phyloP scores from a whole-genome alignment of 2,329 filamentous ascomycete genomes.

The Diaporthe velutina region DNA sequence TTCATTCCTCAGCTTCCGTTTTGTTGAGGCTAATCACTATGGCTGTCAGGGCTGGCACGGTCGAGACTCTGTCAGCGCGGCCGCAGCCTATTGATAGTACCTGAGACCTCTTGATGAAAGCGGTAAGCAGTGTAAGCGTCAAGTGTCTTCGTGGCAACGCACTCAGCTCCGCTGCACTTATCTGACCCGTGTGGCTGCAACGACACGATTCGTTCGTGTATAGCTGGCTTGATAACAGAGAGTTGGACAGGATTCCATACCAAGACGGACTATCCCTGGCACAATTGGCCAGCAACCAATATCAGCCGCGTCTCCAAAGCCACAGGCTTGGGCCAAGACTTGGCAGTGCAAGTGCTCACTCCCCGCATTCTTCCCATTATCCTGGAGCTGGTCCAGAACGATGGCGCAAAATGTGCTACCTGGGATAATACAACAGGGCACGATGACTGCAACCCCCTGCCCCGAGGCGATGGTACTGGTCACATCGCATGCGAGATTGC shows the following conservation, averaged over 20 bases:
- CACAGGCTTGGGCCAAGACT: constrained; percentile 28
- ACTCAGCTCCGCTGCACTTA: background rate
- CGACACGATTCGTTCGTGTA: background rate
- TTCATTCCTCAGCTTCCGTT: constrained; percentile 4
- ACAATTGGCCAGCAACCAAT: background rate
- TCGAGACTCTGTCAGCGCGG: background rate
- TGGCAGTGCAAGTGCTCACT: constrained; percentile 28
- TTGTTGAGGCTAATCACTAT: constrained; percentile 9
- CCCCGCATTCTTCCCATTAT: constrained; percentile 24
- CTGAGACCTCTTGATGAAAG: background rate
- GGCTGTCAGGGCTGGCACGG: background rate
- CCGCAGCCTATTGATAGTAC: background rate
- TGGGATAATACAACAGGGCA: constrained; percentile 7
- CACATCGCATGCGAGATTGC: constrained; percentile 26
- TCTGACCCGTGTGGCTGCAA: background rate
- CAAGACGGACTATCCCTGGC: constrained; percentile 26
- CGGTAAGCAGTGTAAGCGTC: constrained; percentile 1
- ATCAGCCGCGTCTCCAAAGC: constrained; percentile 24
- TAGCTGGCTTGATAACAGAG: constrained; percentile 25
- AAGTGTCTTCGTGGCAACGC: background rate
- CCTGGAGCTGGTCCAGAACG: constrained; percentile 15
- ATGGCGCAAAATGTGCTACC: background rate
- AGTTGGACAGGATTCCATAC: constrained; percentile 20
- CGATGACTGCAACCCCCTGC: constrained; percentile 11
- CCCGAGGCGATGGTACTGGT: constrained; percentile 26